Evolutionary conservation across 768 basidiomycete species (phyloP), one percentile per base, ranked within the genome.

Genomic region (Kwoniella dejecticola): DNA sequence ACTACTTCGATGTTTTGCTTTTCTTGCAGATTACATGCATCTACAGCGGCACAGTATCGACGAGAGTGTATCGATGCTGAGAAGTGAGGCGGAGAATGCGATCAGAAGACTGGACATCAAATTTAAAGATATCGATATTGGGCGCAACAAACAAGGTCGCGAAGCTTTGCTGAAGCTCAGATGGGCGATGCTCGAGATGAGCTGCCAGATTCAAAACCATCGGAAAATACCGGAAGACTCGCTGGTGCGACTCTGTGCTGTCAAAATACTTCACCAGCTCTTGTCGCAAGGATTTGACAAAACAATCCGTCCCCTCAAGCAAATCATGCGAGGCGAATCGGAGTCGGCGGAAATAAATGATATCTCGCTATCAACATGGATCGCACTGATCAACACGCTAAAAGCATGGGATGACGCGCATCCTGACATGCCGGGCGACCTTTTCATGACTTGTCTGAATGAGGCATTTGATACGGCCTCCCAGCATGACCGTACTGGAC

Each of bases 351-450:
- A 78, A 36, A 63, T 83, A 44, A 63, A 80, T 12, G 80, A 83
- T 63, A 81, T 80, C 42, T 81, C 83, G 0, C 82, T 84, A 1
- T 88, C 91, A 68, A 66, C 88, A 17, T 95, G 92, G 93, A 81
- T 90, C 48, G 85, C 84, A 36, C 70, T 91, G 21, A 81, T 89
- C 33, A 85, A 90, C 66, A 68, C 89, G n/a, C 72, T 84, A 5
- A 52, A 68, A 26, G 73, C 70, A 38, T 75, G 70, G 38, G 71
- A 72, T 24, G 83, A 30, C 64, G 87, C 26, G 71, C 79, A 21
- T 5, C 0, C 33, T 36, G 33, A 15, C 63, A 84, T 0, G 80
- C 82, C 41, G 15, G 86, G 85, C 67, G 60, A 29, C 21, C 29
- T 44, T 12, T 57, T 76, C 8, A 62, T 69, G 62, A n/a, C 31